These are phyloP conservation scores for Ophiostoma fasciatum DNA, from an alignment of 2,329 filamentous ascomycete genomes.

Conservation along the genomic window DNA sequence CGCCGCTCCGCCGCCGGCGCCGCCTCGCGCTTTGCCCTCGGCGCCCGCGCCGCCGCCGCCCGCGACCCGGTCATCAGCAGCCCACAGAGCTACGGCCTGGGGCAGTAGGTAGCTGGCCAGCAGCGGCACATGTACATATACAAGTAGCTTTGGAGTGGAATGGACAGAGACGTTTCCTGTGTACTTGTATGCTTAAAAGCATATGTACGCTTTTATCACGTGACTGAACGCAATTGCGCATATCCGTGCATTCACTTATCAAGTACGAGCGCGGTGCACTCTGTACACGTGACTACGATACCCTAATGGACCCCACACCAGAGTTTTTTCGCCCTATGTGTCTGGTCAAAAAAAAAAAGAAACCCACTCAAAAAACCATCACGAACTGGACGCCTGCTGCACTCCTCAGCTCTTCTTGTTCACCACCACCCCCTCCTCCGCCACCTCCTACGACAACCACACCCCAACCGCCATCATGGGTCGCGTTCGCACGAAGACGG, in stretches of 20 bases:
- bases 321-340: not conserved
- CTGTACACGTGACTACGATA: not conserved
- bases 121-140: constrained; percentile 8
- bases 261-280: too few species aligned
- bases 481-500: constrained; percentile 57
- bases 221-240: too few species aligned
- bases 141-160: too few species aligned
- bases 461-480: constrained; percentile 43
- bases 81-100: constrained; percentile 24
- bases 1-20: too few species aligned
- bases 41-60: not conserved
- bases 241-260: too few species aligned
- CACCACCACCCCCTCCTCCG: not conserved
- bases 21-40: not conserved
- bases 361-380: too few species aligned
- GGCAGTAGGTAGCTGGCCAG: not conserved
- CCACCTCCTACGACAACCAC: constrained; percentile 21
- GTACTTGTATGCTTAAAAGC: too few species aligned
- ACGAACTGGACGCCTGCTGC: too few species aligned
- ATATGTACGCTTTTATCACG: too few species aligned
- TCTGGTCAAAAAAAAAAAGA: not conserved
- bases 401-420: too few species aligned
- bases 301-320: constrained; percentile 4
- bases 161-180: too few species aligned
- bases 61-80: constrained; percentile 18